Conservation (phyloP, 148 eudicot genomes). For the Fagopyrum homotropicum region DNA sequence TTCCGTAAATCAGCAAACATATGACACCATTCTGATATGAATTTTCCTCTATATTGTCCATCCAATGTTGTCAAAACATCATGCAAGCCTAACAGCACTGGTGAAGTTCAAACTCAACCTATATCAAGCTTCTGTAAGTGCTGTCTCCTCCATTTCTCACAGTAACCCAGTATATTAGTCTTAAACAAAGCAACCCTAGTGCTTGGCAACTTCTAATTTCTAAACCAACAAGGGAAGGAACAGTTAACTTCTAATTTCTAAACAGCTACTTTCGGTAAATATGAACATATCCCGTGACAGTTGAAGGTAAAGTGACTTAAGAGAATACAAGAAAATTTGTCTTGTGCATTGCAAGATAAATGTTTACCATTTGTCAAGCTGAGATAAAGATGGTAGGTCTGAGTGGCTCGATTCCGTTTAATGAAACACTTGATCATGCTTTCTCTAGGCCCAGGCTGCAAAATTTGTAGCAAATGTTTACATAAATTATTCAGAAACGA, state of each 20-base stretch:
- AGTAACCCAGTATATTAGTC: neutral
- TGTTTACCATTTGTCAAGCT: slow-evolving; percentile 54
- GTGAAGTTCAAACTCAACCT: neutral
- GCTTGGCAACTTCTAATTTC: too few species aligned
- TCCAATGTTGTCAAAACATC: neutral
- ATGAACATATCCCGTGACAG: neutral
- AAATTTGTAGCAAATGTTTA: slow-evolving; percentile 7
- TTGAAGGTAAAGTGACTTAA: neutral
- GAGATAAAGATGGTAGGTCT: slow-evolving; percentile 60
- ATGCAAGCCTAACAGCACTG: neutral
- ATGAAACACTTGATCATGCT: slow-evolving; percentile 61
- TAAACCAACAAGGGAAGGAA: too few species aligned
- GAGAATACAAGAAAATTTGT: neutral
- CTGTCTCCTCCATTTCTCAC: neutral
- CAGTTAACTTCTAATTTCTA: neutral
- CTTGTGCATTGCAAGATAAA: neutral
- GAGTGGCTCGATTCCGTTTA: slow-evolving; percentile 53
- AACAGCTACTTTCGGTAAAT: neutral
- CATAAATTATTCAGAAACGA: too few species aligned
- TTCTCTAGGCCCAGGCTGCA: slow-evolving; percentile 82
- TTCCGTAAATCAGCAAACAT: neutral
- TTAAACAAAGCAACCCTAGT: too few species aligned
- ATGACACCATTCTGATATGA: neutral
- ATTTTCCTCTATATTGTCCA: neutral
- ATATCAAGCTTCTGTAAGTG: neutral